Evolutionary conservation across 495 filamentous ascomycete species (phyloP).

Genomic region (Pyronema domesticum): DNA sequence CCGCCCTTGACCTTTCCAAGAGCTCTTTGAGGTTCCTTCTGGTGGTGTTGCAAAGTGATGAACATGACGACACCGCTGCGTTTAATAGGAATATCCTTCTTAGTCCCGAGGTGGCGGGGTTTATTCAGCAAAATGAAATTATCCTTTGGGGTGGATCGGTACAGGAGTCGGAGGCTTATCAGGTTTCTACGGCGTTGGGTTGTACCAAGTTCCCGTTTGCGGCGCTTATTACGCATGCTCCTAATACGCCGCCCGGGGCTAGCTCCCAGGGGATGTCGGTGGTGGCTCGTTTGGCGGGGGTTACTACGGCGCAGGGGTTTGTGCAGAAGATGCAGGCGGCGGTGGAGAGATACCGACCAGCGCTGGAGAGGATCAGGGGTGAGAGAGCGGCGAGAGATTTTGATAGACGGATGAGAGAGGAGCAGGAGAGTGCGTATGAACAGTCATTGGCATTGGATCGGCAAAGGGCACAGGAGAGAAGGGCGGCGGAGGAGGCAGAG

Average conservation of each 20-base stretch:
- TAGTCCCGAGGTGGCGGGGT: slow-evolving; percentile 50
- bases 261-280: slow-evolving; percentile 49
- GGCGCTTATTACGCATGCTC: slow-evolving; percentile 66
- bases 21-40: slow-evolving; percentile 77
- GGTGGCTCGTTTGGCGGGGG: slow-evolving; percentile 54
- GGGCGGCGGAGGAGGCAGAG: slow-evolving; percentile 54
- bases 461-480: slow-evolving; percentile 53
- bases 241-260: slow-evolving; percentile 24
- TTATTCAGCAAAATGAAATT: slow-evolving; percentile 60
- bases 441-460: slow-evolving; percentile 72
- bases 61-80: slow-evolving; percentile 78
- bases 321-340: slow-evolving; percentile 51
- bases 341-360: slow-evolving; percentile 48
- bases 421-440: slow-evolving; percentile 88
- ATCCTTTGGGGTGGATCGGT: slow-evolving; percentile 85
- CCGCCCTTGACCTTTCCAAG: slow-evolving; percentile 74
- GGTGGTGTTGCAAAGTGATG: slow-evolving; percentile 68
- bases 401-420: slow-evolving; percentile 53
- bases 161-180: slow-evolving; percentile 80
- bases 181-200: slow-evolving; percentile 63
- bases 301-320: slow-evolving; percentile 45
- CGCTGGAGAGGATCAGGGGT: slow-evolving; percentile 48
- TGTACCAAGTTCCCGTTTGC: slow-evolving; percentile 85
- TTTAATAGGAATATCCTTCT: slow-evolving; percentile 73
- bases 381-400: slow-evolving; percentile 60